Evolutionary conservation across 1,284 basidiomycete genomes (phyloP).

Genomic region (Earliella scabrosa): DNA sequence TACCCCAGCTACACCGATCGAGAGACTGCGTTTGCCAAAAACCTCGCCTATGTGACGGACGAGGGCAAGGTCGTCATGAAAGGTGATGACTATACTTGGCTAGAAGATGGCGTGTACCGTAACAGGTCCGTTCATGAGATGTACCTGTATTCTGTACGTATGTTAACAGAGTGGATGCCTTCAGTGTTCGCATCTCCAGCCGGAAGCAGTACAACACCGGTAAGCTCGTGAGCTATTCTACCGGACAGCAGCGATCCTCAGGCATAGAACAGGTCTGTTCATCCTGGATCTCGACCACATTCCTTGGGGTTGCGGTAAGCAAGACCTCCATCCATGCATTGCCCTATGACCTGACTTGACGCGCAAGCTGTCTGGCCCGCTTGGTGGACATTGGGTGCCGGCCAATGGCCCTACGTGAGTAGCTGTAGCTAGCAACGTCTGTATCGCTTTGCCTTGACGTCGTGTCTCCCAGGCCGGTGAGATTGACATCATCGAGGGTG

Average conservation of each 20-base stretch:
- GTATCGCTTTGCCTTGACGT: constrained; percentile 1
- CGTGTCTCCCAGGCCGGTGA: constrained; percentile 58
- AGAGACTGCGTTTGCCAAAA: constrained; percentile 48
- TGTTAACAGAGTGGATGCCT: neutral
- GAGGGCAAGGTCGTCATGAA: constrained; percentile 72
- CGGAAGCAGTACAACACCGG: constrained; percentile 62
- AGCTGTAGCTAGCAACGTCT: constrained; percentile 2
- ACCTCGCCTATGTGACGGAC: constrained; percentile 56
- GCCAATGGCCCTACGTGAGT: constrained; percentile 57
- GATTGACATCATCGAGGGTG: constrained; percentile 83
- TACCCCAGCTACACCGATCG: constrained; percentile 54
- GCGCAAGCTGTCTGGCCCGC: constrained; percentile 66
- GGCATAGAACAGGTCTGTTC: constrained; percentile 45
- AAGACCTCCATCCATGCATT: neutral
- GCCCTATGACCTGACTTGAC: neutral
- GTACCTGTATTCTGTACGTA: neutral
- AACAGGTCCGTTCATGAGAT: constrained; percentile 50
- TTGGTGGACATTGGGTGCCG: constrained; percentile 62
- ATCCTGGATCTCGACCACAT: constrained; percentile 70
- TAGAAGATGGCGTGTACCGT: constrained; percentile 55
- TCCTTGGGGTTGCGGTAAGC: constrained; percentile 74
- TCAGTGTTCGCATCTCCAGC: constrained; percentile 65
- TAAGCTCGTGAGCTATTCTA: neutral
- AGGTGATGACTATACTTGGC: constrained; percentile 64
- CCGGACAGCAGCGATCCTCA: neutral